A percentile compares a stretch with the other conserved stretches of the same genome.
Evolutionary conservation across 139 green algal genomes (phyloP).

Genomic region (Chlamydomonas schloesseri): DNA sequence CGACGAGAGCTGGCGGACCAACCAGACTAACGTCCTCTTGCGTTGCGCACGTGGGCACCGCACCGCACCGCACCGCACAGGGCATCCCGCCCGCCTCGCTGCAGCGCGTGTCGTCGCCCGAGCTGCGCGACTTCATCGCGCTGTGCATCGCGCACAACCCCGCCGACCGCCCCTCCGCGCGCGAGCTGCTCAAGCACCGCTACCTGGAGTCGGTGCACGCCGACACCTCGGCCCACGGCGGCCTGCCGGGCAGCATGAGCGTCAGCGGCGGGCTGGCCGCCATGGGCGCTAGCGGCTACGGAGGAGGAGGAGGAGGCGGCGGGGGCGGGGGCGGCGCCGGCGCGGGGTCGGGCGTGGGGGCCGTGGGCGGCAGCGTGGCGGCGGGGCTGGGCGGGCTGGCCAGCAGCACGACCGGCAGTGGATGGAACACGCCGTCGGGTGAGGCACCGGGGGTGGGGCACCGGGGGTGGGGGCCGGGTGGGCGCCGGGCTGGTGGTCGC

Average conservation of each 20-base stretch:
- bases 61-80: too few relatives aligned
- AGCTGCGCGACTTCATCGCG: slow-evolving; percentile 87
- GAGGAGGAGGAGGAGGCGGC: not conserved
- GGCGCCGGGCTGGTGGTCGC: not conserved
- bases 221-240: not conserved
- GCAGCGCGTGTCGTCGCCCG: slow-evolving; percentile 72
- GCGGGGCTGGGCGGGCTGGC: too few relatives aligned
- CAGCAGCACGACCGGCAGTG: not conserved
- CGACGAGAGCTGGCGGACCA: too few relatives aligned
- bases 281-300: not conserved
- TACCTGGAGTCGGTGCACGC: slow-evolving; percentile 78
- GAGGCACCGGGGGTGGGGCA: too few relatives aligned
- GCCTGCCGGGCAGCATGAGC: not conserved
- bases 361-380: not conserved
- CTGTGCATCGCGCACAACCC: slow-evolving; percentile 80
- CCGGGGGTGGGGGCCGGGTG: not conserved
- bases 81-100: slow-evolving; percentile 86
- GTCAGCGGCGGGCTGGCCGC: not conserved
- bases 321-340: not conserved
- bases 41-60: too few relatives aligned
- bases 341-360: not conserved
- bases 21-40: too few relatives aligned
- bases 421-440: slow-evolving; percentile 31
- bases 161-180: slow-evolving; percentile 73
- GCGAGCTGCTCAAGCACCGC: slow-evolving; percentile 90